A percentile compares a stretch with the other conserved stretches of the same genome.
Conservation (phyloP, 352 stramenopile genomes). For the Pythium pyrilobum region DNA sequence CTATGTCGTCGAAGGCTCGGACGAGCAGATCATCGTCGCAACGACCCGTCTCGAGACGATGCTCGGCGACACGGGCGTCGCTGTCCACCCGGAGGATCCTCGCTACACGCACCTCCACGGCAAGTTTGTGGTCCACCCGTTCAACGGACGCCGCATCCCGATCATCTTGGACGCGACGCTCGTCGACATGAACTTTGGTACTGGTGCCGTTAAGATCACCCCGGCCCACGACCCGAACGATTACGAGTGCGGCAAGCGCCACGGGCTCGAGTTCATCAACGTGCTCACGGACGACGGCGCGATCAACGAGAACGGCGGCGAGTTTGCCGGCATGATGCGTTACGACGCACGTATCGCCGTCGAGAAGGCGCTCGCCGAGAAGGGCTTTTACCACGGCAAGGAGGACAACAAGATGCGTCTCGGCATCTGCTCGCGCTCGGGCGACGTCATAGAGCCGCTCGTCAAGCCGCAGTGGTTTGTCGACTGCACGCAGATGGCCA, state of each 20-base stretch:
- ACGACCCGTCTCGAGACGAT: slow-evolving; percentile 99
- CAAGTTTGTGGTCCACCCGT: slow-evolving; percentile 97
- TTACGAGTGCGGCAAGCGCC: slow-evolving; percentile 97
- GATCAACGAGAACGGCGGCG: slow-evolving; percentile 93
- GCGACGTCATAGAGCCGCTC: slow-evolving; percentile 99
- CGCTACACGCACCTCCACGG: slow-evolving; percentile 99
- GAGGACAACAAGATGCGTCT: slow-evolving; percentile 98
- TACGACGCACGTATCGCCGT: slow-evolving; percentile 87
- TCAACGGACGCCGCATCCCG: slow-evolving; percentile 95
- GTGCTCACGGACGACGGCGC: slow-evolving; percentile 95
- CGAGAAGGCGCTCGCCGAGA: slow-evolving; percentile 91
- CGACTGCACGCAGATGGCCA: slow-evolving; percentile 84
- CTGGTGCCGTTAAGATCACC: slow-evolving; percentile 99
- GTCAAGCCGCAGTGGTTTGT: slow-evolving; percentile 99
- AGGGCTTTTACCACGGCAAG: slow-evolving; percentile 96
- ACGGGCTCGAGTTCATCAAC: slow-evolving; percentile 97
- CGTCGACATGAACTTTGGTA: slow-evolving; percentile 99
- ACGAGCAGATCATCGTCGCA: slow-evolving; percentile 75
- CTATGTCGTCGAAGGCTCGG: slow-evolving; percentile 92
- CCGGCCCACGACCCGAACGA: slow-evolving; percentile 99
- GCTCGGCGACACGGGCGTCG: slow-evolving; percentile 97
- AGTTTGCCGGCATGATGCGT: slow-evolving; percentile 84
- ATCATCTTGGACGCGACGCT: slow-evolving; percentile 95
- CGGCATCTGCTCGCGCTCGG: slow-evolving; percentile 96
- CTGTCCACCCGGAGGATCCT: slow-evolving; percentile 97